phyloP scores from a whole-genome alignment of 495 filamentous ascomycete species.

The Penicillium bovifimosum region DNA sequence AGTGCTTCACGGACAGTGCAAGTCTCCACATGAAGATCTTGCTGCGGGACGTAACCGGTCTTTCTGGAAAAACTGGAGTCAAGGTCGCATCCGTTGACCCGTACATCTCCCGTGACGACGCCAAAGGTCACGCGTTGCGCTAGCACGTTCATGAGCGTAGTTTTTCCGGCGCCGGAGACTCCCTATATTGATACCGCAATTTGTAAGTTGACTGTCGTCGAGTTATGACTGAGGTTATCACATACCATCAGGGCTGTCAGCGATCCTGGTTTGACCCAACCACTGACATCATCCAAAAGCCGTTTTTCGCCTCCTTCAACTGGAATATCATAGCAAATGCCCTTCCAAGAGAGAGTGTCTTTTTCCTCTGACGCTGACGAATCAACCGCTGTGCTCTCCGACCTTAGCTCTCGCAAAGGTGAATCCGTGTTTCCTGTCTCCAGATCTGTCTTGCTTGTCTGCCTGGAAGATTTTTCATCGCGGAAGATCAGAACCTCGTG shows the following conservation, averaged over 20 bases:
- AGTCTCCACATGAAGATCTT: conserved; percentile 82
- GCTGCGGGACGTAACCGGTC: conserved; percentile 90
- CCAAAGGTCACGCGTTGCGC: conserved; percentile 51
- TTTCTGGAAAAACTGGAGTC: conserved; percentile 83
- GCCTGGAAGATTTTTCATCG: too few relatives aligned
- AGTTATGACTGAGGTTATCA: background rate
- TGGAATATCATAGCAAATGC: conserved; percentile 66
- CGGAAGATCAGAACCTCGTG: conserved; percentile 39
- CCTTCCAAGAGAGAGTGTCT: conserved; percentile 71
- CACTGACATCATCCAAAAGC: conserved; percentile 57
- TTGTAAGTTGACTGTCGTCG: background rate
- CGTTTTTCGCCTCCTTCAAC: conserved; percentile 52
- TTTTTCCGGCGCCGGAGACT: conserved; percentile 60
- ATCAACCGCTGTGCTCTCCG: conserved; percentile 18
- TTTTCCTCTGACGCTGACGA: conserved; percentile 41
- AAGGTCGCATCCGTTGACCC: conserved; percentile 48
- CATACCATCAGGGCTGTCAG: conserved; percentile 57
- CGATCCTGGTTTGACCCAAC: conserved; percentile 65
- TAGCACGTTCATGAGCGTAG: conserved; percentile 58
- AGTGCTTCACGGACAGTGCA: conserved; percentile 58
- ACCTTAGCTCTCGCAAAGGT: conserved; percentile 19
- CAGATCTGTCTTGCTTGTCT: too few relatives aligned
- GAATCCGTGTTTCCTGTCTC: conserved; percentile 14
- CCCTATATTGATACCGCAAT: conserved; percentile 16
- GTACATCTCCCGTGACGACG: conserved; percentile 49